phyloP scores from a whole-genome alignment of 805 yeast genomes.

The Saturnispora dispora region DNA sequence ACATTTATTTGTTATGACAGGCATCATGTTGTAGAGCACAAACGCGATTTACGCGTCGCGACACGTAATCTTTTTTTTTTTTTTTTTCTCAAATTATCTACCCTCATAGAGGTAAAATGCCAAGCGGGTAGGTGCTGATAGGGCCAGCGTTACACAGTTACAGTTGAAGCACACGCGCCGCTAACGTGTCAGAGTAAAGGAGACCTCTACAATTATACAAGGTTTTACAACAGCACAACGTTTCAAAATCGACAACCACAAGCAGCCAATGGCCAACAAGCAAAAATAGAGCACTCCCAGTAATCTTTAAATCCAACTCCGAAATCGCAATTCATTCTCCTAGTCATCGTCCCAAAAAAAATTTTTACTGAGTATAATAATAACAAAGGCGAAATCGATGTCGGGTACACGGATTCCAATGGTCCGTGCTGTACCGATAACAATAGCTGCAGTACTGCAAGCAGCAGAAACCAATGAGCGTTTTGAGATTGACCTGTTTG shows the following conservation, averaged over 20 bases:
- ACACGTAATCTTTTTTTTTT: background rate
- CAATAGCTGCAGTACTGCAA: background rate
- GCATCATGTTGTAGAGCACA: background rate
- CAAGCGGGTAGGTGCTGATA: background rate
- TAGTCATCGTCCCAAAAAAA: background rate
- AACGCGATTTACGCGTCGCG: background rate
- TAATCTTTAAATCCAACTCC: background rate
- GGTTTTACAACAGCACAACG: background rate
- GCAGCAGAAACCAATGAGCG: background rate
- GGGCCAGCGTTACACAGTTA: background rate
- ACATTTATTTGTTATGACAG: background rate
- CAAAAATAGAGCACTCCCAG: background rate
- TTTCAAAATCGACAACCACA: background rate
- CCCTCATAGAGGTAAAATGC: background rate
- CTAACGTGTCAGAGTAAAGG: too few species aligned
- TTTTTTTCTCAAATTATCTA: too few species aligned
- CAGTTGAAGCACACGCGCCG: too few species aligned
- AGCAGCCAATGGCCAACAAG: background rate
- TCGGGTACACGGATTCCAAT: background rate
- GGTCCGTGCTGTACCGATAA: background rate
- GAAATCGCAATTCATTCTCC: background rate
- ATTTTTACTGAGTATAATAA: background rate
- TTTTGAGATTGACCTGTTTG: background rate
- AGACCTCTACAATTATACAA: too few species aligned
- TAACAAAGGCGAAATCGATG: background rate